These are phyloP conservation scores for Eimeria acervulina DNA, from an alignment of 169 alveolate species.

Conservation along the genomic window DNA sequence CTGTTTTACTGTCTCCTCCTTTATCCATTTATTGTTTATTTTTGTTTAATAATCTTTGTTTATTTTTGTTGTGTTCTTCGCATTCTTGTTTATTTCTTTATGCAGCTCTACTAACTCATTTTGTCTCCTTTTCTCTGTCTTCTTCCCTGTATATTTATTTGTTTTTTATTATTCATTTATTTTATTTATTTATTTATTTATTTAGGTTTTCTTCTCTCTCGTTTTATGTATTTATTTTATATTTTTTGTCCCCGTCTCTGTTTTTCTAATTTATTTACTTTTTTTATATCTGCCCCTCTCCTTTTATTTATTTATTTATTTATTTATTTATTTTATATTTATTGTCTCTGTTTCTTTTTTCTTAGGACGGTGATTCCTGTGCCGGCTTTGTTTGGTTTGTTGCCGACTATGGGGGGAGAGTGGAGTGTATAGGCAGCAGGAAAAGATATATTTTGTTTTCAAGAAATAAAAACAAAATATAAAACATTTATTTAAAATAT, in stretches of 20 bases:
- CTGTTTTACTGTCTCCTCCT: too few species aligned
- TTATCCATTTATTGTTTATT: too few species aligned
- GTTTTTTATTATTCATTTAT: neutral
- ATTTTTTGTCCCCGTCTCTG: neutral
- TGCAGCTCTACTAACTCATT: neutral
- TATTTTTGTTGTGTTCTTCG: too few species aligned
- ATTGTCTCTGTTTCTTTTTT: neutral
- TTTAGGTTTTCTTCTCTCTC: neutral
- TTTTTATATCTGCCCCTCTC: neutral
- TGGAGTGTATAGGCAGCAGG: too few species aligned
- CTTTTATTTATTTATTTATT: too few species aligned
- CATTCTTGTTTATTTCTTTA: neutral
- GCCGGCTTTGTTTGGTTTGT: neutral
- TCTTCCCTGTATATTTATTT: neutral
- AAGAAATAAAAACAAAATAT: too few species aligned
- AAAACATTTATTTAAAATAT: too few species aligned
- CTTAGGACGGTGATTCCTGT: neutral
- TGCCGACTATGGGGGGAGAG: neutral
- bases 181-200: neutral
- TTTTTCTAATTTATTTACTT: neutral
- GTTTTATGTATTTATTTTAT: neutral
- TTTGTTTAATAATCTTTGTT: too few species aligned
- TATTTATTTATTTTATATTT: too few species aligned
- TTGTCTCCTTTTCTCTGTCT: neutral
- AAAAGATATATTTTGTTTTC: too few species aligned